Base-by-base conservation (phyloP, 768 basidiomycete genomes). In the Suillus spraguei region DNA sequence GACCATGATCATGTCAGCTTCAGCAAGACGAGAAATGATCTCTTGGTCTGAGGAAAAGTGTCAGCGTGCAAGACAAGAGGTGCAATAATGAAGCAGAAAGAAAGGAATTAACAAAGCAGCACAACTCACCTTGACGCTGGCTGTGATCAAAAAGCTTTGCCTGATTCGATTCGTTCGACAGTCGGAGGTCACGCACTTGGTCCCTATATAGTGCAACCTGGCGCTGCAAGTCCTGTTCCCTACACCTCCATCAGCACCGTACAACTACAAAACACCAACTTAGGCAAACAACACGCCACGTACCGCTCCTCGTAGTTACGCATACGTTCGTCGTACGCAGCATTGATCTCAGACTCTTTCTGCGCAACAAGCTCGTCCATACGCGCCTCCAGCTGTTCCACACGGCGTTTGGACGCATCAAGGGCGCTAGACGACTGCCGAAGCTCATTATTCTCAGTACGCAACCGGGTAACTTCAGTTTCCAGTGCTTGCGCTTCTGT, bases 301-400 rank as follows among this genome's bases (percentile, higher is more conserved):
- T 68, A 95, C 95, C 97, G 85, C 71, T 97, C 97, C 75, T 96
- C 95, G 69, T 97, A 98, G 75, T 99, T 99, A 59, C 94, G 83
- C 73, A 99, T 82, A 68, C 90, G 90, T 78, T 99, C 97, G 70
- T 99, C 97, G 67, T 97, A 98, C 6, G 93, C 95, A 17, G 97
- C 97, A 67, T 97, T 93, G 22, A 99, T 81, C 77, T 98, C 97
- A 62, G 96, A 97, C 79, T 98, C 94, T 78, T 98, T 99, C 75
- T 93, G 91, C 4, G 81, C 79, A 39, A 99, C 91, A 79, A 95
- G 80, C 52, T 90, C 89, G 28, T 98, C 96, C 97, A 99, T 99
- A 95, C 97, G 95, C 66, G 87, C 83, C 73, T 98, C 96, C 63
- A 97, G 74, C 65, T 88, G 87, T 64, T 94, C 92, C 17, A 87